phyloP scores from a whole-genome alignment of 208 protist genomes.

The Wallacemonas sp. region DNA sequence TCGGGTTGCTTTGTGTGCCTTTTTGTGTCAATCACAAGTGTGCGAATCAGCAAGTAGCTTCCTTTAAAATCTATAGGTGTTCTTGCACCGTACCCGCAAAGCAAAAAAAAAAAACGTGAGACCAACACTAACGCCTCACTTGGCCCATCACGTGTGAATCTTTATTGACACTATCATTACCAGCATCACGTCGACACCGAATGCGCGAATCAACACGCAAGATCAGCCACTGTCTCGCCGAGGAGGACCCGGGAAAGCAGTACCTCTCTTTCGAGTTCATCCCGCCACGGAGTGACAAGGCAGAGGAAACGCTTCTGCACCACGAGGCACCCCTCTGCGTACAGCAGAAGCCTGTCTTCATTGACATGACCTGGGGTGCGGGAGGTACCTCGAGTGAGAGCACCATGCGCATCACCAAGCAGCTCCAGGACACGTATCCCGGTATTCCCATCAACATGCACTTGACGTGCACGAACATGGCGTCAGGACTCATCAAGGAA shows the following conservation, averaged over 20 bases:
- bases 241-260: slow-evolving; percentile 38
- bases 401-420: slow-evolving; percentile 76
- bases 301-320: slow-evolving; percentile 82
- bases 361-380: slow-evolving; percentile 97
- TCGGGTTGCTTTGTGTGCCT: too few species aligned
- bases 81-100: too few species aligned
- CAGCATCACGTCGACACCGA: background rate
- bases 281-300: slow-evolving; percentile 92
- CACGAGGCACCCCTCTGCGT: slow-evolving; percentile 82
- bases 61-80: too few species aligned
- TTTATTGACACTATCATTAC: background rate
- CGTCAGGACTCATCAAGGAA: slow-evolving; percentile 62
- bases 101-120: too few species aligned
- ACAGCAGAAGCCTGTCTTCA: slow-evolving; percentile 83
- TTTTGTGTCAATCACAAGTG: too few species aligned
- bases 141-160: too few species aligned
- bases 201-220: slow-evolving; percentile 4
- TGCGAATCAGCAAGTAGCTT: too few species aligned
- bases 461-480: slow-evolving; percentile 96
- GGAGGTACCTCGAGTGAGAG: slow-evolving; percentile 84
- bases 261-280: slow-evolving; percentile 97
- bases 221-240: slow-evolving; percentile 18
- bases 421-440: slow-evolving; percentile 89
- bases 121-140: too few species aligned
- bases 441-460: slow-evolving; percentile 81